Percentiles rank a stretch among this genome's conserved stretches.
phyloP scores from a whole-genome alignment of 306 rosid species.

The Vachellia pachyceras region DNA sequence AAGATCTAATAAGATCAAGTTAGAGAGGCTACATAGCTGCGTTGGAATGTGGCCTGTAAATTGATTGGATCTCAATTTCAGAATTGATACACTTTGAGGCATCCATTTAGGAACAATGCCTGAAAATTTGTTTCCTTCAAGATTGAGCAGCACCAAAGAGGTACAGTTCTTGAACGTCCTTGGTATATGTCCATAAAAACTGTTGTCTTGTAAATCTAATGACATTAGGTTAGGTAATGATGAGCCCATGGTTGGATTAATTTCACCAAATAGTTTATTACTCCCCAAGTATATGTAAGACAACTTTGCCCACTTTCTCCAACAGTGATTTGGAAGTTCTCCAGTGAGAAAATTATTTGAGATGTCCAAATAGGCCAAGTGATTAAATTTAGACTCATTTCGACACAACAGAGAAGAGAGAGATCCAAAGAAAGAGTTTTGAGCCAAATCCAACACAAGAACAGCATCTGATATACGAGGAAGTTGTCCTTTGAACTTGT shows the following conservation, averaged over 20 bases:
- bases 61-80: neutral
- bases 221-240: neutral
- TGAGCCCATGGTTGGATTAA: neutral
- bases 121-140: neutral
- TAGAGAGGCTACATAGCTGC: neutral
- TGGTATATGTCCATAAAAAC: neutral
- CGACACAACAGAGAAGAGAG: neutral
- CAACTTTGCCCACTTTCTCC: neutral
- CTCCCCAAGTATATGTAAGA: neutral
- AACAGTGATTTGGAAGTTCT: neutral
- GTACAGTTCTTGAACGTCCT: neutral
- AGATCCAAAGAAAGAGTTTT: neutral
- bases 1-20: neutral
- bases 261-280: neutral
- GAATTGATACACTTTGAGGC: neutral
- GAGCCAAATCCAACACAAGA: neutral
- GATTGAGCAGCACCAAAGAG: neutral
- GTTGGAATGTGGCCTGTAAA: neutral
- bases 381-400: rapidly evolving
- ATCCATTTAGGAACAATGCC: neutral
- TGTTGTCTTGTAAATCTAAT: neutral
- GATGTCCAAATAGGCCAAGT: neutral
- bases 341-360: neutral
- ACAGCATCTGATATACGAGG: neutral
- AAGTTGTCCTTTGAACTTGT: neutral